Base-by-base conservation (phyloP, 2,329 filamentous ascomycete species). In the Colletotrichum salicis region DNA sequence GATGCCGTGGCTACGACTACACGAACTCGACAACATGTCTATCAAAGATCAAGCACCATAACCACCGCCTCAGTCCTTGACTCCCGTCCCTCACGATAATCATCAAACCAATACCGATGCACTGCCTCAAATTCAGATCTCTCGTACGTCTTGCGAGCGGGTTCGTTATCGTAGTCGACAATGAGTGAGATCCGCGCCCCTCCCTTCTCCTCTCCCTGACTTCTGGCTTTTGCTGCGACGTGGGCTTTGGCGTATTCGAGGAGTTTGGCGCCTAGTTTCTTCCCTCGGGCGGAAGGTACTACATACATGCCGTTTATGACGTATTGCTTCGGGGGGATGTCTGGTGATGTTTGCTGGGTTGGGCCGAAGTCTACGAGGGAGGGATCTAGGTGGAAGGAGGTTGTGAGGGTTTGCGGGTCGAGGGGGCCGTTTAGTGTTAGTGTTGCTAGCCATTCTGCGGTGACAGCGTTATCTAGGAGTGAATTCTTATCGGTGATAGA, bases 101-200 rank as follows among this genome's bases (percentile, higher is more conserved):
- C 69, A 19, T 72, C 35, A n/a, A 72, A 72, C 60, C 64, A 72
- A 22, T 73, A 73, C 24, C 71, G 69, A 33, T 69, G 51, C n/a
- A 66, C 61, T 1, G 64, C 13, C 22, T 33, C 24, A 11, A 73
- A 73, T 2, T 60, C 69, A 10, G 19, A 64, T 11, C 22, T 41
- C 51, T 56, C 45, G 19, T 73, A 73, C n/a, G 65, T 64, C 11
- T 15, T 33, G 22, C 64, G 56, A 1, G 71, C 69, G 1, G 45
- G 7, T 1, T 41, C 27, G n/a, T 73, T 73, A 5, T 72, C 71
- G 55, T 65, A 51, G 52, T 73, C 69, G 10, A 72, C 64, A 4
- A 68, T 41, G 4, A 73, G 61, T 8, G 54, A 48, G 1, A 72
- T 1, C 22, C 64, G 19, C n/a, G 57, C 64, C n/a, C 5, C 29